A percentile compares a stretch with the other conserved stretches of the same genome.
Conservation (phyloP, 345 rosid species). For the Euphorbia lathyris region DNA sequence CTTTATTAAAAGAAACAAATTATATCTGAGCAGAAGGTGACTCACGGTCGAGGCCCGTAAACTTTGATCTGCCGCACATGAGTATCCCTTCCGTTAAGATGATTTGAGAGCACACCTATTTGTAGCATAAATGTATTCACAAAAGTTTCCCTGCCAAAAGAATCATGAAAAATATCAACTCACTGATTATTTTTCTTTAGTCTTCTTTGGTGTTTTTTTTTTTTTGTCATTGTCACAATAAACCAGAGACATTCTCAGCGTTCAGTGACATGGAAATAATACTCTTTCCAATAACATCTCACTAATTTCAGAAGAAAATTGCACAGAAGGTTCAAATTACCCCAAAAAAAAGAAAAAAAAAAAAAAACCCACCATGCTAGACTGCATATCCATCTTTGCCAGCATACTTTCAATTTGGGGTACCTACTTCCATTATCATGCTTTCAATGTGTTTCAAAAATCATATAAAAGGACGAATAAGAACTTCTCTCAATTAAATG, state of each 20-base stretch:
- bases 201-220: neutral
- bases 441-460: too few species aligned
- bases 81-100: slow-evolving; percentile 84
- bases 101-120: slow-evolving; percentile 77
- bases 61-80: slow-evolving; percentile 92
- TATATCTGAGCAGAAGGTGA: slow-evolving; percentile 3
- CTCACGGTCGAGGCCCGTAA: slow-evolving; percentile 75
- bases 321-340: neutral
- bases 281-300: neutral
- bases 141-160: slow-evolving; percentile 70
- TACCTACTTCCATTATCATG: neutral
- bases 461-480: too few species aligned
- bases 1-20: neutral
- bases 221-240: neutral
- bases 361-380: too few species aligned
- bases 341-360: neutral
- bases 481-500: too few species aligned
- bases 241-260: neutral
- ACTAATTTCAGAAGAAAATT: neutral
- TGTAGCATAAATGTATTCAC: slow-evolving; percentile 89
- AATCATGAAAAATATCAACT: neutral
- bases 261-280: neutral
- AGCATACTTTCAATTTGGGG: neutral
- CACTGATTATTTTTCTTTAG: neutral
- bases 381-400: neutral